Evolutionary conservation across 805 yeast genomes (phyloP).

Genomic region (Lipomyces anomalus): DNA sequence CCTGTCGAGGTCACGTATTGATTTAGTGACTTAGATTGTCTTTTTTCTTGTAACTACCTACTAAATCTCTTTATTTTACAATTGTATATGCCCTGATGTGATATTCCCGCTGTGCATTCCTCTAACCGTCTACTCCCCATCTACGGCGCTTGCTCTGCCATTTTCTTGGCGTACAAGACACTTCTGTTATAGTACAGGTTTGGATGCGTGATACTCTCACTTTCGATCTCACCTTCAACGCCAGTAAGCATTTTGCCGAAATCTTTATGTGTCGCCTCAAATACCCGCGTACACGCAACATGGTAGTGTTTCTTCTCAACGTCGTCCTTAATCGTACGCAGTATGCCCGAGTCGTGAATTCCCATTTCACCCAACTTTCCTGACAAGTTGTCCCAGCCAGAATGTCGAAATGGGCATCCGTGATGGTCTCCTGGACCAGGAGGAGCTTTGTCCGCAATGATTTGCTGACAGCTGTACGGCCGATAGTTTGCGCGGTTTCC

Average conservation of each 20-base stretch:
- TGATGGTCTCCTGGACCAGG: slow-evolving; percentile 66
- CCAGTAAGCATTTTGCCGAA: slow-evolving; percentile 34
- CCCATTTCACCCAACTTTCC: slow-evolving; percentile 58
- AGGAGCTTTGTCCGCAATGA: slow-evolving; percentile 57
- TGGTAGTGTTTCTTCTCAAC: slow-evolving; percentile 68
- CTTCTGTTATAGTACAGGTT: slow-evolving; percentile 74
- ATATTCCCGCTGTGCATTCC: too few species aligned
- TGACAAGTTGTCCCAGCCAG: slow-evolving; percentile 58
- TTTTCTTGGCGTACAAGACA: slow-evolving; percentile 4
- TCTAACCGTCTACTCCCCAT: too few species aligned
- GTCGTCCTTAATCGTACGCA: slow-evolving; percentile 60
- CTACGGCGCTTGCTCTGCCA: not conserved
- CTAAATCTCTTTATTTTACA: too few species aligned
- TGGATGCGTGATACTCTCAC: slow-evolving; percentile 73
- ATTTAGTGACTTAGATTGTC: too few species aligned
- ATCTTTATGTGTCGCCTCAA: slow-evolving; percentile 58
- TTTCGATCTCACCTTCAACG: slow-evolving; percentile 37
- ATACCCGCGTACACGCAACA: slow-evolving; percentile 82
- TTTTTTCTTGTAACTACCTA: too few species aligned
- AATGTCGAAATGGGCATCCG: slow-evolving; percentile 89
- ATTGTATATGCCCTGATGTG: too few species aligned
- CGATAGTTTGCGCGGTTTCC: slow-evolving; percentile 81
- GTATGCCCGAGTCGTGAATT: slow-evolving; percentile 48
- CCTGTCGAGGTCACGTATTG: too few species aligned
- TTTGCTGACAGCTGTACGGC: slow-evolving; percentile 80